Base-by-base conservation (phyloP, 2,329 filamentous ascomycete genomes). In the Claviceps arundinis region DNA sequence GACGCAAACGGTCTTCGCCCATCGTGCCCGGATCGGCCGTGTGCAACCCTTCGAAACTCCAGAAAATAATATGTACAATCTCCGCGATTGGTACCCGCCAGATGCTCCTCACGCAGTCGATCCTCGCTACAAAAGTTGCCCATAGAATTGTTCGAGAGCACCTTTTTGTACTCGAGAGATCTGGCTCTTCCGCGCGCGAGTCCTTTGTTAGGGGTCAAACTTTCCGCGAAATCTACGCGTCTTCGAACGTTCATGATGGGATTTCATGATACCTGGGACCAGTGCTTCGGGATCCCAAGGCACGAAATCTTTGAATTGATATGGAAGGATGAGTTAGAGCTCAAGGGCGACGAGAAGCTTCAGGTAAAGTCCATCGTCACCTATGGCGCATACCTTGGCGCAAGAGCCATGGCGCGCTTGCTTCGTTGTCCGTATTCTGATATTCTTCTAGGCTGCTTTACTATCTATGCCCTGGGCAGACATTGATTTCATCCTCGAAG, bases 61-160 rank as follows among this genome's bases (percentile, higher is more conserved):
- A 26, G 7, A 2, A 26, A 26, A 6, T 22, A 22, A 22, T 19
- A 19, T n/a, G 2, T 22, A 22, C 19, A 3, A 22, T 22, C 19
- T 22, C 55, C 69, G 8, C 57, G 59, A 9, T 57, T 58, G n/a
- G 62, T 68, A 40, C 56, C 66, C 19, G 59, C 62, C 24, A 52
- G 57, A 7, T 62, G 64, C 45, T 52, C 60, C n/a, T 52, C 56
- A 11, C 62, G 61, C 19, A 57, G 51, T 26, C 61, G 62, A 16
- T 50, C 58, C 4, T 60, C 46, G 13, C 57, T 70, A 19, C 62
- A 69, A 48, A 58, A 59, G 34, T 63, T 81, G 8, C 78, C 78
- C 0, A 59, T 70, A 6, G 78, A 81, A 60, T 65, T 81, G 26
- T 67, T 81, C 9, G 75, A 80, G 59, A 66, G 56, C 34, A 77